A percentile compares a stretch with the other conserved stretches of the same genome.
These are phyloP conservation scores for Cinchona pubescens DNA, from an alignment of 257 asterid genomes.

Conservation along the genomic window DNA sequence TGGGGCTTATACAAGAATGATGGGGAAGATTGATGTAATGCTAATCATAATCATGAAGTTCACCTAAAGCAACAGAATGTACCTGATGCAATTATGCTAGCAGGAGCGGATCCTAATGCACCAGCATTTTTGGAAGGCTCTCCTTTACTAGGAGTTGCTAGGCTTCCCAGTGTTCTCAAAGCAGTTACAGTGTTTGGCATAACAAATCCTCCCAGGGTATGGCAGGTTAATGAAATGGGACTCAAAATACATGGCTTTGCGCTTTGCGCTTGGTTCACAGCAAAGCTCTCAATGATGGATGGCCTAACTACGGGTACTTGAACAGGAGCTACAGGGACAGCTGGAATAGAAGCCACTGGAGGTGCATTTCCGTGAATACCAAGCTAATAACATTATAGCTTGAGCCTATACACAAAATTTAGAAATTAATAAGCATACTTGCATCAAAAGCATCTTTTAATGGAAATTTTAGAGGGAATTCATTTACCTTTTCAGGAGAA, in stretches of 20 bases:
- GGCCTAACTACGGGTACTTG: conserved; percentile 42
- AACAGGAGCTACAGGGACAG: conserved; percentile 40
- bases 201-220: conserved; percentile 24
- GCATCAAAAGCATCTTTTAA: conserved; percentile 1
- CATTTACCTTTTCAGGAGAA: conserved; percentile 70
- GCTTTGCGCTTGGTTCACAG: conserved; percentile 34
- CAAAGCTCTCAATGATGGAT: conserved; percentile 37
- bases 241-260: conserved; percentile 34
- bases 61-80: conserved; percentile 1
- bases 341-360: conserved; percentile 30
- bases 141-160: conserved; percentile 27
- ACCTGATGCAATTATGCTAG: conserved; percentile 51
- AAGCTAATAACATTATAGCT: conserved; percentile 88
- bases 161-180: conserved; percentile 32
- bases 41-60: too few species aligned
- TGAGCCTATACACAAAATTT: conserved; percentile 58
- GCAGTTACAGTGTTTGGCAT: conserved; percentile 22
- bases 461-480: not conserved
- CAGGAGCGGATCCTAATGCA: conserved; percentile 38
- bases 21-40: not conserved
- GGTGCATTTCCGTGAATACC: conserved; percentile 85
- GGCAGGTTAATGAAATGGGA: conserved; percentile 37
- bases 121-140: conserved; percentile 39
- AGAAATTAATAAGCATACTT: not conserved
- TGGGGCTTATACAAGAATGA: not conserved